These are phyloP conservation scores for Cyberlindnera maritima DNA, from an alignment of 805 yeast genomes.

Conservation along the genomic window DNA sequence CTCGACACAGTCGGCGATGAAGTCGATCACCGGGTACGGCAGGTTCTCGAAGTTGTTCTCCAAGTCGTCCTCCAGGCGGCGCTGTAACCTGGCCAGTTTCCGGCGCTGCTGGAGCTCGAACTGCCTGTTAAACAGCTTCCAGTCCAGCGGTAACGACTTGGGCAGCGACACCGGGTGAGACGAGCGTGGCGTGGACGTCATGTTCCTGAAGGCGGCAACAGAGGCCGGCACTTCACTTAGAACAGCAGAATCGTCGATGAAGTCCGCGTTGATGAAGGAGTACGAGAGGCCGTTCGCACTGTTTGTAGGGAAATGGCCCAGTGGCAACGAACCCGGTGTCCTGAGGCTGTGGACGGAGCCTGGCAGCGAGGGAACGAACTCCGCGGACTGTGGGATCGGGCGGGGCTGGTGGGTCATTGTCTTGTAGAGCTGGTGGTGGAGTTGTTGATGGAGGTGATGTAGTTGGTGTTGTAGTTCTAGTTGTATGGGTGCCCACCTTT, in stretches of 20 bases:
- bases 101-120: constrained; percentile 23
- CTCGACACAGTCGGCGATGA: constrained; percentile 28
- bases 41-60: constrained; percentile 28
- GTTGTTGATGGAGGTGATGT: too few relatives aligned
- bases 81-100: constrained; percentile 9
- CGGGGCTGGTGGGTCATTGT: not conserved
- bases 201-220: constrained; percentile 20
- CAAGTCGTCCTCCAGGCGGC: constrained; percentile 6
- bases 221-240: not conserved
- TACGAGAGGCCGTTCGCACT: constrained; percentile 15
- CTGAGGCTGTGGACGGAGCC: constrained; percentile 2
- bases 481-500: too few relatives aligned
- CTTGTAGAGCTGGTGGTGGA: too few relatives aligned
- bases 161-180: constrained; percentile 26
- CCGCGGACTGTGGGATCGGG: constrained; percentile 9
- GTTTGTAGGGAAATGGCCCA: too few relatives aligned
- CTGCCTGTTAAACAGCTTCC: constrained; percentile 30
- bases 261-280: constrained; percentile 26
- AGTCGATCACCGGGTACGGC: constrained; percentile 29
- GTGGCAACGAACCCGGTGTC: constrained; percentile 1
- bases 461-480: too few relatives aligned
- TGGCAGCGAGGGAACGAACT: constrained; percentile 17
- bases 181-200: constrained; percentile 27
- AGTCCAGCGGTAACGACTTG: constrained; percentile 28
- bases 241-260: constrained; percentile 17